phyloP scores from a whole-genome alignment of 768 basidiomycete species.

The Leccinum fibrillosum region DNA sequence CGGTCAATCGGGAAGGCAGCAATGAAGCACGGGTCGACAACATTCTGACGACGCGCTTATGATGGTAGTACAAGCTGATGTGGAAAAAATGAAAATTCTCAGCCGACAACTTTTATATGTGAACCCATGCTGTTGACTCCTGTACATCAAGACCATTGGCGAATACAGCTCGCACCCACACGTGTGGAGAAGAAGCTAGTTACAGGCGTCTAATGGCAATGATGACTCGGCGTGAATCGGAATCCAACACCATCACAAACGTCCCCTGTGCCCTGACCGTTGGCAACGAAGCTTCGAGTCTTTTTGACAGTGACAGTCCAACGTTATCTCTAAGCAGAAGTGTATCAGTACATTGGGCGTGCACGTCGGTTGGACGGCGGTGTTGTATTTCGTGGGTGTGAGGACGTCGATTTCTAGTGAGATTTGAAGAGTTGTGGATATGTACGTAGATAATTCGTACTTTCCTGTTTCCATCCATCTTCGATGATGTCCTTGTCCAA shows the following conservation, averaged over 20 bases:
- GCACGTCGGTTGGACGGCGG: too few relatives aligned
- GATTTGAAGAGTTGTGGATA: too few relatives aligned
- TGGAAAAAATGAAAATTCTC: not conserved
- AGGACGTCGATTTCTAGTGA: too few relatives aligned
- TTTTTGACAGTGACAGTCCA: too few relatives aligned
- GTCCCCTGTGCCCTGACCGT: not conserved
- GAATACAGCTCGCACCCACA: conserved; percentile 4
- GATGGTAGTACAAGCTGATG: conserved; percentile 3
- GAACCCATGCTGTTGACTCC: conserved; percentile 19
- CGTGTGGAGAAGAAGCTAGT: not conserved
- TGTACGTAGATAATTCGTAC: not conserved
- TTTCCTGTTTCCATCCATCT: not conserved
- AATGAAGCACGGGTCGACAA: conserved; percentile 27
- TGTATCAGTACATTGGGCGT: too few relatives aligned
- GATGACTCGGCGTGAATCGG: not conserved
- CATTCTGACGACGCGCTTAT: conserved; percentile 19
- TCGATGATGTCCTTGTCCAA: conserved; percentile 48
- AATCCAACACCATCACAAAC: not conserved
- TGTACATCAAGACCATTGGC: conserved; percentile 6
- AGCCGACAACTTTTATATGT: not conserved
- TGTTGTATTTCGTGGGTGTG: too few relatives aligned
- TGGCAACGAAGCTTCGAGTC: too few relatives aligned
- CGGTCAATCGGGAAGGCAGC: conserved; percentile 28
- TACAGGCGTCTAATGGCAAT: not conserved
- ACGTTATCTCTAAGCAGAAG: too few relatives aligned